Evolutionary conservation across 495 filamentous ascomycete genomes (phyloP).

Genomic region (Parathielavia appendiculata): DNA sequence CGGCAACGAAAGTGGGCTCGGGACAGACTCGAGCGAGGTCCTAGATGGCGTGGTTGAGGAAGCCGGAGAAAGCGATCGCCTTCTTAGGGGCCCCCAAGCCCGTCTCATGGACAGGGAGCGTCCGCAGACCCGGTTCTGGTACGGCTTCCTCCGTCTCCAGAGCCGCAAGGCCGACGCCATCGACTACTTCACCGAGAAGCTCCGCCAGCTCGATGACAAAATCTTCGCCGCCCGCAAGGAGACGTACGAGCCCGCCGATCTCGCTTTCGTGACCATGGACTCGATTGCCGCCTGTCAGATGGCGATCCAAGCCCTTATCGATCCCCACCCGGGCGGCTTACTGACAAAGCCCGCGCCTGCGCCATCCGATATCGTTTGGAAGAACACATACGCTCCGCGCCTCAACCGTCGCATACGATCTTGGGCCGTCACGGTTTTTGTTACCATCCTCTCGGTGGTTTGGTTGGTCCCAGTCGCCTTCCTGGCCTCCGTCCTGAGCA

Average conservation of each 20-base stretch:
- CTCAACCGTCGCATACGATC: conserved; percentile 64
- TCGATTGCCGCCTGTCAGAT: conserved; percentile 89
- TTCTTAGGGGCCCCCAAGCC: conserved; percentile 48
- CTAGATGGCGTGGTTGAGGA: conserved; percentile 34
- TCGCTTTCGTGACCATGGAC: conserved; percentile 96
- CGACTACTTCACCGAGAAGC: conserved; percentile 83
- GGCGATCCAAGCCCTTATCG: conserved; percentile 87
- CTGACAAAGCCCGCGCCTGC: conserved; percentile 79
- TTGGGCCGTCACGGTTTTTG: conserved; percentile 77
- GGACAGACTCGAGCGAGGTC: background rate
- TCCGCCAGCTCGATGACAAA: conserved; percentile 74
- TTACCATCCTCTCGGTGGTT: conserved; percentile 75
- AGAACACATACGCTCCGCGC: conserved; percentile 83
- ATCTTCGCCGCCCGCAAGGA: conserved; percentile 67
- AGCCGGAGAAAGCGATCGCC: conserved; percentile 39
- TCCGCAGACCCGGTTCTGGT: conserved; percentile 71
- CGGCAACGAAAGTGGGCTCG: background rate
- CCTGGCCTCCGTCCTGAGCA: conserved; percentile 69
- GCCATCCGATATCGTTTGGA: conserved; percentile 86
- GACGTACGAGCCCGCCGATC: conserved; percentile 67
- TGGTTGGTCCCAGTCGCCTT: conserved; percentile 85
- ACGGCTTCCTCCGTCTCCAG: conserved; percentile 68
- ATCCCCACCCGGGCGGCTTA: conserved; percentile 80
- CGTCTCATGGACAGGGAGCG: conserved; percentile 41
- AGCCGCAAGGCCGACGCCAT: conserved; percentile 80